Evolutionary conservation across 331 rosid species (phyloP).

Genomic region (Pyracantha coccinea): DNA sequence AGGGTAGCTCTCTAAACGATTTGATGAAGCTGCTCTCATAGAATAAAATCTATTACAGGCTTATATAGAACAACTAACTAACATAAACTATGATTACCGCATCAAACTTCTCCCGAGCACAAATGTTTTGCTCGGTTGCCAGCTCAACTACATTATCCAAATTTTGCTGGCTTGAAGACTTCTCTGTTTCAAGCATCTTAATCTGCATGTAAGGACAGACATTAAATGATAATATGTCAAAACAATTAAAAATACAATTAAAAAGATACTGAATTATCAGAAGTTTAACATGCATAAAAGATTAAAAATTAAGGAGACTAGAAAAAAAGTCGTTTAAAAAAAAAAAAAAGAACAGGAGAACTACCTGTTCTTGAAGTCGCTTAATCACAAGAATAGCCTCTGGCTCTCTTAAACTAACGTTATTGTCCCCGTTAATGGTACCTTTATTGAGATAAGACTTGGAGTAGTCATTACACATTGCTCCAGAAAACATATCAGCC

Average conservation of each 20-base stretch:
- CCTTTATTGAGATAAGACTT: conserved; percentile 18
- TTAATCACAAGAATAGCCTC: conserved; percentile 76
- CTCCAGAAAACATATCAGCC: conserved; percentile 24
- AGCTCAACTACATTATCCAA: conserved; percentile 64
- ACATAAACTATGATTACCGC: conserved; percentile 46
- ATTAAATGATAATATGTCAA: background rate
- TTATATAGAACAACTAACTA: background rate
- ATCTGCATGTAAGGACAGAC: conserved; percentile 42
- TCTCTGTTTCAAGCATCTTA: conserved; percentile 67
- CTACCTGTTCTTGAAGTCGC: conserved; percentile 85
- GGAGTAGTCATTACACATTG: conserved; percentile 19
- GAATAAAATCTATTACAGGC: background rate
- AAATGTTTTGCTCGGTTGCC: conserved; percentile 62
- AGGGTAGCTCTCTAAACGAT: background rate
- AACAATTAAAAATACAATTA: conserved; percentile 5
- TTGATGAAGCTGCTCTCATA: background rate
- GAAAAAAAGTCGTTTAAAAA: background rate
- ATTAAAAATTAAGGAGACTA: background rate
- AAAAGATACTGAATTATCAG: conserved; percentile 4
- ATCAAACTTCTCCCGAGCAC: conserved; percentile 52
- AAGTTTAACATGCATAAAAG: background rate
- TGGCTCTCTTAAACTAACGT: conserved; percentile 36
- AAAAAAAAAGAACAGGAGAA: background rate
- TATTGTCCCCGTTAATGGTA: conserved; percentile 37
- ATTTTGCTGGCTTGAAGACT: conserved; percentile 66